Evolutionary conservation across 495 filamentous ascomycete species (phyloP), one percentile per base, ranked within the genome.

Genomic region (Neurospora pannonica): DNA sequence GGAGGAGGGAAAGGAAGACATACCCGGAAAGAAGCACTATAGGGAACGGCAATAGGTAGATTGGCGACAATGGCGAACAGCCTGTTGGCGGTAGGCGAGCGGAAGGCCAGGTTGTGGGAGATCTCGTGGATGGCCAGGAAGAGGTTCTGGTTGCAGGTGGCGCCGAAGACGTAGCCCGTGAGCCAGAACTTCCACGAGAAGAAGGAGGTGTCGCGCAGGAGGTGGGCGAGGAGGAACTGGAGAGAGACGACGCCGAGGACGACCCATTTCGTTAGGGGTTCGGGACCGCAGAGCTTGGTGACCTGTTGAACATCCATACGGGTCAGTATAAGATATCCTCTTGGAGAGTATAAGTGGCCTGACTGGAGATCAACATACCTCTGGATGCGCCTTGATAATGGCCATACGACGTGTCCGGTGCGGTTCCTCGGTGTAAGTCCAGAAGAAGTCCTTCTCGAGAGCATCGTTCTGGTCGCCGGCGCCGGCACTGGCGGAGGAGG

Each of bases 111-210:
- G 77, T 98, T 99, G 84, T 99, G 97, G 28, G 93, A 96, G 81
- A 99, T 98, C 84, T 99, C 97, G 83, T 99, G 97, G 79, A 99
- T 99, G 70, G 97, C 94, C 11, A 99, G 90, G 87, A 99, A 99
- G 38, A 98, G 88, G 83, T 99, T 99, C 86, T 98, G 97, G 87
- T 98, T 99, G 46, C 94, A 89, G 0, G 97, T 99, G 9, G 96
- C 97, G 73, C 97, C 97, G 75, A 99, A 88, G 74, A 97, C 84
- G 85, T 99, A 99, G 73, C 93, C 94, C 0, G 93, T 92, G 54
- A 92, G 86, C 84, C 97, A 89, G 87, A 95, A 97, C 28, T 84
- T 86, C 87, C 88, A 93, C 76, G 94, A 95, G 74, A 95, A 87
- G 82, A 98, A 89, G 28, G 94, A 84, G 3, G 92, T 92, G 77